Base-by-base conservation (phyloP, 495 filamentous ascomycete species). In the Polyplosphaeria fusca region DNA sequence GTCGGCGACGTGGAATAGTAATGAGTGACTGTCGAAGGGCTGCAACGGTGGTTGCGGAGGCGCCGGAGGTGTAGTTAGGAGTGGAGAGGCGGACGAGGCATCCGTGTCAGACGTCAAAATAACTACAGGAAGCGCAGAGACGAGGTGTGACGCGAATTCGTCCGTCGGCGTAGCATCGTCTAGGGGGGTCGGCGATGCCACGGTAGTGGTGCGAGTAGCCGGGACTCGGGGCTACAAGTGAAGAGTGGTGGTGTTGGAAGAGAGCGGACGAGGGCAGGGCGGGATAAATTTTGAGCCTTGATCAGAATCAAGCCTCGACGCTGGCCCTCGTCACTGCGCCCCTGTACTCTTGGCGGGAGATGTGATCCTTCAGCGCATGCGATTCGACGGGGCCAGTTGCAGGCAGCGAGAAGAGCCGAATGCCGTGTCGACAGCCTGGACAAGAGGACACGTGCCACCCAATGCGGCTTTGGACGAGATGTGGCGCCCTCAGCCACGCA, bases 151-250 rank as follows among this genome's bases (percentile, higher is more conserved):
- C 42, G 52, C 50, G 45, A 55, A 30, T 41, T 55, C 50, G 52
- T 56, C 55, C 48, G 55, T 51, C 12, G 39, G 55, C 39, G 46
- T 27, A 46, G 49, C 64, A 67, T 66, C 54, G 44, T 66, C 54
- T 57, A 55, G 25, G n/a, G 56, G 35, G 44, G 27, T 24, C 28
- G 44, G 25, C 40, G 62, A 42, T 22, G 61, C 49, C 56, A 64
- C 50, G 13, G 51, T 61, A n/a, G 25, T 24, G 26, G 56, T 12
- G 16, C 48, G 35, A 35, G 30, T 35, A 7, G 30, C 30, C 30
- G 14, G 30, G 14, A 14, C 30, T 35, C 7, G 30, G 30, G 30
- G 14, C n/a, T n/a, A n/a, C n/a, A n/a, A n/a, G n/a, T n/a, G n/a
- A n/a, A n/a, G n/a, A n/a, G n/a, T n/a, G n/a, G n/a, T n/a, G n/a